These are phyloP conservation scores for Daucus carota DNA, from an alignment of 129 eudicot genomes.

Conservation along the genomic window DH1_v3.0 NC_030384.2:39271501-39272000, in stretches of 20 bases:
- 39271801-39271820: background rate
- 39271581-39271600: background rate
- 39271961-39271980: background rate
- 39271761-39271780: too few species aligned
- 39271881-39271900: background rate
- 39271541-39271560: background rate
- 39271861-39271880: background rate
- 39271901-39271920: background rate
- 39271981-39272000: background rate
- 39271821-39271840: background rate
- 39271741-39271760: too few species aligned
- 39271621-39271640: background rate
- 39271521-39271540: background rate
- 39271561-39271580: background rate
- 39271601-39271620: background rate
- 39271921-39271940: background rate
- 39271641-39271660: background rate
- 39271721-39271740: background rate
- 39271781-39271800: too few species aligned
- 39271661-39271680: background rate
- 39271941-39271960: background rate
- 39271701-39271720: background rate
- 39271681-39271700: background rate
- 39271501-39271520: background rate
- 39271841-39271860: background rate